A percentile compares a stretch with the other conserved stretches of the same genome.
Evolutionary conservation across 1,284 basidiomycete genomes (phyloP).

Genomic region (Austroboletus niveus): DNA sequence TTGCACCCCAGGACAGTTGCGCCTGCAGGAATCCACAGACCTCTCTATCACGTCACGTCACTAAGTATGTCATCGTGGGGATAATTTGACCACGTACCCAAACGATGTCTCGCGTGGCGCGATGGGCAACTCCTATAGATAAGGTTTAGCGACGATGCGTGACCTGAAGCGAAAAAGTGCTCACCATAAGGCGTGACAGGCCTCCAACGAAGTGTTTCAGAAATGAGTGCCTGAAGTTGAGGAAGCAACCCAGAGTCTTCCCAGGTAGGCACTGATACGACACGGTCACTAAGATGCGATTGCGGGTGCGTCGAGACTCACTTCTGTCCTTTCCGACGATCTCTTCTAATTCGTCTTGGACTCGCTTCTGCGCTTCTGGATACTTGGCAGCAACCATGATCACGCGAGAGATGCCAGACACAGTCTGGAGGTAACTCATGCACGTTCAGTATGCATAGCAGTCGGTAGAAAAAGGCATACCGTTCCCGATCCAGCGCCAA

Average conservation of each 20-base stretch:
- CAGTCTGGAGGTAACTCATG: slow-evolving; percentile 36
- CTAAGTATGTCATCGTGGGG: background rate
- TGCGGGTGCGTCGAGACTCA: slow-evolving; percentile 19
- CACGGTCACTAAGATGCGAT: background rate
- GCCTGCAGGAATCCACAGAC: slow-evolving; percentile 57
- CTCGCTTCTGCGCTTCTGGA: slow-evolving; percentile 51
- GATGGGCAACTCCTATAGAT: slow-evolving; percentile 50
- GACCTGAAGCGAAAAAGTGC: background rate
- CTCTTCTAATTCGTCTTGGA: slow-evolving; percentile 60
- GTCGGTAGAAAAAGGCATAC: slow-evolving; percentile 19
- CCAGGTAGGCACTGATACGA: slow-evolving; percentile 44
- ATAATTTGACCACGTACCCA: slow-evolving; percentile 42
- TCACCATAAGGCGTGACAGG: slow-evolving; percentile 52
- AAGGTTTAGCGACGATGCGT: background rate
- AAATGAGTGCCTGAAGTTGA: slow-evolving; percentile 56
- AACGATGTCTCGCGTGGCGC: slow-evolving; percentile 56
- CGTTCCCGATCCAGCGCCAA: slow-evolving; percentile 61
- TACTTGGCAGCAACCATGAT: slow-evolving; percentile 64
- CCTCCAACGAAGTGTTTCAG: slow-evolving; percentile 63
- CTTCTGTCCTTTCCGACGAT: slow-evolving; percentile 56
- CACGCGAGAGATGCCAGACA: slow-evolving; percentile 53
- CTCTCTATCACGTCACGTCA: slow-evolving; percentile 36
- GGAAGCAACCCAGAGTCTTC: slow-evolving; percentile 50
- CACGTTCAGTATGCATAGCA: background rate
- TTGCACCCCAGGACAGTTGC: slow-evolving; percentile 53